A percentile compares a stretch with the other conserved stretches of the same genome.
Conservation (phyloP, 768 basidiomycete species). For the Tulasnella sp. region DNA sequence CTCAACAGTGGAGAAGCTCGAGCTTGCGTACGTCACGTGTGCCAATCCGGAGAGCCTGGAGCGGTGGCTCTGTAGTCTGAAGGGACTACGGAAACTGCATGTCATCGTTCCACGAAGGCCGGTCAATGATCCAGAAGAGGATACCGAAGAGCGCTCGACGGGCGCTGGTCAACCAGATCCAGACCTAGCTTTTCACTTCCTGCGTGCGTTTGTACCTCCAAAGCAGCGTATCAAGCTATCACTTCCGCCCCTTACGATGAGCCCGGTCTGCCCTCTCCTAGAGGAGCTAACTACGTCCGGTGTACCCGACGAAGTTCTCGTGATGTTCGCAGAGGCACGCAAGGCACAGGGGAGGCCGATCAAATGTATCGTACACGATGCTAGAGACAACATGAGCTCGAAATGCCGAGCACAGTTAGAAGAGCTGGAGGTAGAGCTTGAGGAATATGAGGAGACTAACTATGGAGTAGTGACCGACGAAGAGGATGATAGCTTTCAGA, state of each 20-base stretch:
- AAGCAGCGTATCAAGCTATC: background rate
- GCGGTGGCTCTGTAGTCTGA: background rate
- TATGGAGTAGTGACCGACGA: background rate
- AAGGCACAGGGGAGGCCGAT: background rate
- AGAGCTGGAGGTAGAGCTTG: background rate
- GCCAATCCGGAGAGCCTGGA: background rate
- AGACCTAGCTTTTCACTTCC: background rate
- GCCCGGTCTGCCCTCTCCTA: background rate
- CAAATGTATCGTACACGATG: background rate
- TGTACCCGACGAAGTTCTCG: background rate
- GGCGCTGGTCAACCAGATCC: background rate
- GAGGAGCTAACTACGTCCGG: background rate
- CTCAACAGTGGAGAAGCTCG: background rate
- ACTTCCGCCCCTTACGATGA: background rate
- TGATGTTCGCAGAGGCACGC: background rate
- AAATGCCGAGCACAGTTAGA: background rate
- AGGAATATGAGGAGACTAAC: background rate
- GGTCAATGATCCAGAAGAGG: background rate
- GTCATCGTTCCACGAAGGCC: background rate
- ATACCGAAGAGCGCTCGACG: background rate
- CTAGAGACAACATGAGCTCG: background rate
- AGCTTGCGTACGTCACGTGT: background rate
- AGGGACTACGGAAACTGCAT: background rate
- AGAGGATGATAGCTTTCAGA: too few species aligned
- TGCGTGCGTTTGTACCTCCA: background rate